These are phyloP conservation scores for Candida succiphila DNA, from an alignment of 805 yeast species.

Conservation along the genomic window DNA sequence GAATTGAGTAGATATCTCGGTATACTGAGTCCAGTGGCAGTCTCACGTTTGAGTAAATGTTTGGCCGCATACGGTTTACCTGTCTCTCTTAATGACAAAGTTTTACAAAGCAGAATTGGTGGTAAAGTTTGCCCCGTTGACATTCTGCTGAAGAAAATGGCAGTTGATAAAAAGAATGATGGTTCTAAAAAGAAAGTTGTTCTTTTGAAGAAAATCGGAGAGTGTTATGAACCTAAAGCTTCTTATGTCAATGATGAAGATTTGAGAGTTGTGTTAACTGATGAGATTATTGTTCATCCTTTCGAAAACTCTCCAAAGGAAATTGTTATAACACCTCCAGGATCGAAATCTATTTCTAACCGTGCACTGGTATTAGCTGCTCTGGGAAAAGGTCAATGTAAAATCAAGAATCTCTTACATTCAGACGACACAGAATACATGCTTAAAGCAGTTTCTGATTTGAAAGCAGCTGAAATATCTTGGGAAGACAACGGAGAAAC, in stretches of 20 bases:
- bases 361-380: conserved; percentile 92
- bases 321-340: conserved; percentile 72
- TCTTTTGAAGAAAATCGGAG: conserved; percentile 73
- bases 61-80: conserved; percentile 84
- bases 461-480: conserved; percentile 73
- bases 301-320: conserved; percentile 30
- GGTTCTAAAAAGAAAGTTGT: conserved; percentile 85
- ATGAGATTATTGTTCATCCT: conserved; percentile 62
- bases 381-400: conserved; percentile 76
- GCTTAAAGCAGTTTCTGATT: conserved; percentile 74
- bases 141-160: conserved; percentile 70
- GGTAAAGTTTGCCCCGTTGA: conserved; percentile 72
- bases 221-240: conserved; percentile 82
- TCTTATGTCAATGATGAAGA: conserved; percentile 76
- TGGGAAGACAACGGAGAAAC: conserved; percentile 90
- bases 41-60: conserved; percentile 78
- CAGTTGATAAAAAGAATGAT: conserved; percentile 93
- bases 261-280: conserved; percentile 72
- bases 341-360: conserved; percentile 94
- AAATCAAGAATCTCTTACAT: conserved; percentile 76
- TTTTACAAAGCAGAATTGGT: conserved; percentile 59
- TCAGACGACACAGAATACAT: conserved; percentile 95
- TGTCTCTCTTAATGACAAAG: conserved; percentile 60
- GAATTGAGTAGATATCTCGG: conserved; percentile 92
- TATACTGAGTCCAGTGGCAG: conserved; percentile 83